Conservation (phyloP, 2,329 filamentous ascomycete species). For the Sphaerulina populicola region DNA sequence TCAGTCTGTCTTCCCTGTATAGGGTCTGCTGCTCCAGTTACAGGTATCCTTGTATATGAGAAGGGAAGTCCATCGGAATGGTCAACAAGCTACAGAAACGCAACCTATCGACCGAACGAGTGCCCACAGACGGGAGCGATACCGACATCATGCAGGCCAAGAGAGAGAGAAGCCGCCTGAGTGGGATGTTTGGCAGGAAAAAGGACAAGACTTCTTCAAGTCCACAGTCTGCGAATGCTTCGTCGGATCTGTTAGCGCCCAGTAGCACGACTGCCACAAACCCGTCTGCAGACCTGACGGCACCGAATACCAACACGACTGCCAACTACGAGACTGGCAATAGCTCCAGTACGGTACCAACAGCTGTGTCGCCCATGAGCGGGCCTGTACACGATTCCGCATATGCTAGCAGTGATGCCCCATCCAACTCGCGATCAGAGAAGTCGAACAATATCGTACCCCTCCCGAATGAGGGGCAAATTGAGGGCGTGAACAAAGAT, state of each 20-base stretch:
- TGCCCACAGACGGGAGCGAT: constrained; percentile 8
- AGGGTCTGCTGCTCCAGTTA: background rate
- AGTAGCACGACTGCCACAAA: constrained; percentile 6
- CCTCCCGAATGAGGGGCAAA: constrained; percentile 26
- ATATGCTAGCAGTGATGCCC: constrained; percentile 22
- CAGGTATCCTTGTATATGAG: background rate
- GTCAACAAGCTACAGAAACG: constrained; percentile 9
- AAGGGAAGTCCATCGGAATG: background rate
- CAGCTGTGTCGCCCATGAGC: constrained; percentile 1
- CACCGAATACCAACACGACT: constrained; percentile 6
- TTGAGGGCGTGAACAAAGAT: constrained; percentile 23
- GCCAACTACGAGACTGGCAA: background rate
- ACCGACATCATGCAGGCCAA: constrained; percentile 11
- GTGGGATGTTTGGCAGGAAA: constrained; percentile 19
- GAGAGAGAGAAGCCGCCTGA: constrained; percentile 17
- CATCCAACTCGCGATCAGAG: constrained; percentile 6
- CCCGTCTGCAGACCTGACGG: constrained; percentile 4
- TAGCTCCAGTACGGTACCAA: constrained; percentile 2
- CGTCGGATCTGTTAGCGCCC: constrained; percentile 1
- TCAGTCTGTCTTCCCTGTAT: constrained; percentile 6
- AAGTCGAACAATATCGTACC: constrained; percentile 15
- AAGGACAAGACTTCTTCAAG: constrained; percentile 15
- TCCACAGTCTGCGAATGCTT: constrained; percentile 3
- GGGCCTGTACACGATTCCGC: constrained; percentile 19
- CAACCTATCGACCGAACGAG: constrained; percentile 5